These are phyloP conservation scores for Saccharomycopsis babjevae DNA, from an alignment of 805 yeast species.

Conservation along the genomic window DNA sequence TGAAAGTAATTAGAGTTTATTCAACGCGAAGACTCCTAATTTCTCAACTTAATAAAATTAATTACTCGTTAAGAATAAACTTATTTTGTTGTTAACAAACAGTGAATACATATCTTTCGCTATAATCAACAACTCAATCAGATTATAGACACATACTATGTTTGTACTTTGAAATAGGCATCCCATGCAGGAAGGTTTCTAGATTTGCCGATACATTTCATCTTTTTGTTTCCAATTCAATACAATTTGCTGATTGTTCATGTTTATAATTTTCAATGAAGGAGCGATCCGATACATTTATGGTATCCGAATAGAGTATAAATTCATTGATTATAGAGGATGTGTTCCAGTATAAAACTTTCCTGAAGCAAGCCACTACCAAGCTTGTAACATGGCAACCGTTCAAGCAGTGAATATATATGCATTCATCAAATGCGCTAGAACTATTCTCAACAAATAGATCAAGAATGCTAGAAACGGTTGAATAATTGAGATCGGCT, in stretches of 20 bases:
- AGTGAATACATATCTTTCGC: no score
- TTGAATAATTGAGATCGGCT: slow-evolving; percentile 64
- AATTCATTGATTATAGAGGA: slow-evolving; percentile 84
- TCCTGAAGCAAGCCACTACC: slow-evolving; percentile 77
- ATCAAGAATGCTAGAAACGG: slow-evolving; percentile 45
- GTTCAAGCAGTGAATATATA: slow-evolving; percentile 77
- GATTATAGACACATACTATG: no score
- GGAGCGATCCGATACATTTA: slow-evolving; percentile 71
- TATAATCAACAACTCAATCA: no score
- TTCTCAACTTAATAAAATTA: no score
- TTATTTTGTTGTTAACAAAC: no score
- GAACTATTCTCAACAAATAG: neutral
- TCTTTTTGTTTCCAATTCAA: neutral
- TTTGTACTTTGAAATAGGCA: no score
- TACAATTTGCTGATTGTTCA: neutral
- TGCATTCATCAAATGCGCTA: slow-evolving; percentile 31
- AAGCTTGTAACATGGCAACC: slow-evolving; percentile 84
- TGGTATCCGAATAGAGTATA: slow-evolving; percentile 60
- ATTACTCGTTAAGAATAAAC: no score
- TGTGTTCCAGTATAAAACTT: slow-evolving; percentile 78
- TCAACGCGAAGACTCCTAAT: no score
- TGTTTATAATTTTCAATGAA: slow-evolving; percentile 54
- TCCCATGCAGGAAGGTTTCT: no score
- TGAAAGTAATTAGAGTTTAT: no score
- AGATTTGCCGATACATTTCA: neutral